A percentile compares a stretch with the other conserved stretches of the same genome.
Evolutionary conservation across 1,284 basidiomycete species (phyloP).

Genomic region (Puccinia brachypodii): DNA sequence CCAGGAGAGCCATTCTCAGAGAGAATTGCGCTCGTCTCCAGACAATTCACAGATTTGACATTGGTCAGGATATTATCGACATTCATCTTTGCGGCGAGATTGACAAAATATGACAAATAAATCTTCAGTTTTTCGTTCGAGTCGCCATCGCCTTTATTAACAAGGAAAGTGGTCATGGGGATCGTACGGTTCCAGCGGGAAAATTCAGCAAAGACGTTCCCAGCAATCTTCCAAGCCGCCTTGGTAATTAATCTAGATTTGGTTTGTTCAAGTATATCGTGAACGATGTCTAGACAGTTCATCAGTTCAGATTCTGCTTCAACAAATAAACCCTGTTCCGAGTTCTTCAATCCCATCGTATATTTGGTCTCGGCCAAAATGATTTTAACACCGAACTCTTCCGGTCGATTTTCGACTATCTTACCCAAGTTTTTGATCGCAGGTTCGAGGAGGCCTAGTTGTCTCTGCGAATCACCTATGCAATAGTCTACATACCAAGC

Average conservation of each 20-base stretch:
- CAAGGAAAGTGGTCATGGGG: conserved; percentile 25
- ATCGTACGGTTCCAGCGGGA: conserved; percentile 36
- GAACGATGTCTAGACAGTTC: conserved; percentile 64
- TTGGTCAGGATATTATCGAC: conserved; percentile 29
- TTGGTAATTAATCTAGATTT: conserved; percentile 56
- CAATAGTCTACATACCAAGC: conserved; percentile 85
- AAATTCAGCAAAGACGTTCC: conserved; percentile 69
- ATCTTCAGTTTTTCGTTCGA: conserved; percentile 32
- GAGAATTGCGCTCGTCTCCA: conserved; percentile 33
- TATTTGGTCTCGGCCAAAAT: conserved; percentile 75
- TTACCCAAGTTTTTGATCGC: conserved; percentile 70
- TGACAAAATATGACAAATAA: conserved; percentile 31
- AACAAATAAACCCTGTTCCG: conserved; percentile 68
- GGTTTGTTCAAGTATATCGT: conserved; percentile 62
- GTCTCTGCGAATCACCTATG: conserved; percentile 79
- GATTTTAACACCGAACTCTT: conserved; percentile 68
- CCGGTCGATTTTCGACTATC: conserved; percentile 65
- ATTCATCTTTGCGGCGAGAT: conserved; percentile 43
- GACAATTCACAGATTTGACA: conserved; percentile 42
- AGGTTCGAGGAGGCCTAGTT: conserved; percentile 72
- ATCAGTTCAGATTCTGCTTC: conserved; percentile 74
- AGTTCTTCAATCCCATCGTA: conserved; percentile 69
- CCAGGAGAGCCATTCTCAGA: conserved; percentile 45
- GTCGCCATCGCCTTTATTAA: conserved; percentile 5
- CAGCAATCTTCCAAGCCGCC: conserved; percentile 82